Base-by-base conservation (phyloP, 176 grass and related monocot species). In the Aegilops tauschii region DNA sequence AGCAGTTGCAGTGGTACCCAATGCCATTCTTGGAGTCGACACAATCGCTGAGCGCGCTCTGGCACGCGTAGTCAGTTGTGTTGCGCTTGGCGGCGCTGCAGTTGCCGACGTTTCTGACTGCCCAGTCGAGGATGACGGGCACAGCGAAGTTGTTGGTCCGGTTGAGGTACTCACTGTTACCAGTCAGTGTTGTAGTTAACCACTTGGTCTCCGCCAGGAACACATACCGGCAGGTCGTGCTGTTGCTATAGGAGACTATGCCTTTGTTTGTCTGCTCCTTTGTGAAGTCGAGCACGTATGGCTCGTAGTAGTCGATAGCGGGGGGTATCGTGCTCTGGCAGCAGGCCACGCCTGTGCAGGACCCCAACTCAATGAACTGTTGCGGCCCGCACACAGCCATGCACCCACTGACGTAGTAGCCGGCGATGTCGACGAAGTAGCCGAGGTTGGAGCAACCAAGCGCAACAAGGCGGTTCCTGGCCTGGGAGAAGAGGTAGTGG, bases 91-190 rank as follows among this genome's bases (percentile, higher is more conserved):
- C 93, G 1, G 50, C 17, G 5, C 78, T 78, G 69, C 91, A 92
- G 50, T 87, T 90, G 30, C 20, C 27, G 35, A 73, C 69, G 35
- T 90, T 85, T 36, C 76, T 62, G 47, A 95, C 20, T 3, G 91
- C 90, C 91, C 93, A 95, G 35, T 95, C 90, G n/a, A 95, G 34
- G 42, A 86, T 72, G 20, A 93, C 80, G 34, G 89, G 83, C 27
- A 47, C 84, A 9, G 1, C 49, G 75, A 92, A 89, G 64, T 89
- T 77, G 0, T 66, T 16, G 4, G 72, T 95, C 62, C 76, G 82
- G 34, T 77, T 81, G 20, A 8, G 73, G 73, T 31, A 5, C 27
- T 50, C 9, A 4, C 44, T 4, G 8, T 10, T 44, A 3, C 49
- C 16, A 39, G 12, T 39, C 78, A 88, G 94, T 29, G 4, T 76